Conservation (phyloP, 1,139 yeast genomes). For the Hyphopichia wangnamkhiaoensis region DNA sequence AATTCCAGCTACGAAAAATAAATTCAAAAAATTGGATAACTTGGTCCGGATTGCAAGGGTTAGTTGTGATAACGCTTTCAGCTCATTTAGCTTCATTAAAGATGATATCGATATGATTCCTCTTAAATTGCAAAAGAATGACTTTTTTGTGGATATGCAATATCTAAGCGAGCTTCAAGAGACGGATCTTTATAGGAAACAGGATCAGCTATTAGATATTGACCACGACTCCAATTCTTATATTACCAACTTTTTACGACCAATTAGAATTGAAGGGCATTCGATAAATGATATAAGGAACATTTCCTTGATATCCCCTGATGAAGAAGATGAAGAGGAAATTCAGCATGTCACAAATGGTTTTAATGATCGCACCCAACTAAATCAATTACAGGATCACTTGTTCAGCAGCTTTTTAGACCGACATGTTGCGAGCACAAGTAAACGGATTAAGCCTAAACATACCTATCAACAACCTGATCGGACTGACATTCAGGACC, state of each 20-base stretch:
- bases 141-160: constrained; percentile 48
- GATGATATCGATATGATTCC: constrained; percentile 63
- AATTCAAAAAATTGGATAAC: constrained; percentile 55
- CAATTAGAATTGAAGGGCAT: constrained; percentile 11
- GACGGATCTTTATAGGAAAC: constrained; percentile 29
- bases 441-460: constrained; percentile 15
- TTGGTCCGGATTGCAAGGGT: constrained; percentile 60
- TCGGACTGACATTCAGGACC: constrained; percentile 7
- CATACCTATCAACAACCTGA: constrained; percentile 19
- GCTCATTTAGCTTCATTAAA: constrained; percentile 68
- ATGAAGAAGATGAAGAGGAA: constrained; percentile 9
- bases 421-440: constrained; percentile 18
- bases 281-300: not conserved
- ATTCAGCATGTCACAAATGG: not conserved
- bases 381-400: constrained; percentile 13
- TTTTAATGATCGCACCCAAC: not conserved
- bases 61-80: constrained; percentile 63
- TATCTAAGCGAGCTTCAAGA: constrained; percentile 48
- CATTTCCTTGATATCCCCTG: constrained; percentile 5
- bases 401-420: constrained; percentile 14
- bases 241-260: constrained; percentile 27
- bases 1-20: constrained; percentile 33
- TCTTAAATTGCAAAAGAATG: constrained; percentile 43
- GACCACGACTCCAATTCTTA: constrained; percentile 23
- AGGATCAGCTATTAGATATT: constrained; percentile 30